Evolutionary conservation across 2,329 filamentous ascomycete genomes (phyloP).

Genomic region (Zasmidium angulare): DNA sequence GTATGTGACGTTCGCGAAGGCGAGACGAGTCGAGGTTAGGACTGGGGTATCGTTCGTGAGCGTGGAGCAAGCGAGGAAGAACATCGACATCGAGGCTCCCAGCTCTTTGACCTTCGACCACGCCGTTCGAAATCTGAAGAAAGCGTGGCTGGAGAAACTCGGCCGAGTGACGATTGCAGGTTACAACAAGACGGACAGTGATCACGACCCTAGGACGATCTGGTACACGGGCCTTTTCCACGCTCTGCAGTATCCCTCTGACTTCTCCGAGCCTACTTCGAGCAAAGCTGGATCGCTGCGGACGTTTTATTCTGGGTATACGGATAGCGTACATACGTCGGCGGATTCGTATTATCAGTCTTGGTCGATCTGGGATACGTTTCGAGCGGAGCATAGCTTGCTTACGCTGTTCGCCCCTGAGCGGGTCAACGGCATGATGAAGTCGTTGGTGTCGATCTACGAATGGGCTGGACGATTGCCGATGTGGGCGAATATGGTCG

Average conservation of each 20-base stretch:
- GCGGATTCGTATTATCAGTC: slow-evolving; percentile 52
- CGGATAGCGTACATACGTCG: slow-evolving; percentile 43
- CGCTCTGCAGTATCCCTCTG: slow-evolving; percentile 49
- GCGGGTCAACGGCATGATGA: slow-evolving; percentile 50
- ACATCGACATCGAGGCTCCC: slow-evolving; percentile 47
- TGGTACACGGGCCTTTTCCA: slow-evolving; percentile 51
- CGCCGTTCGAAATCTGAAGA: slow-evolving; percentile 43
- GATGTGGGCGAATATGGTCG: slow-evolving; percentile 52
- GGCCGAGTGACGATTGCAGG: slow-evolving; percentile 46
- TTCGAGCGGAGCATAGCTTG: slow-evolving; percentile 49
- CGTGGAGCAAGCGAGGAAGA: slow-evolving; percentile 47
- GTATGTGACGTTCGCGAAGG: slow-evolving; percentile 41
- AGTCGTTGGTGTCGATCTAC: slow-evolving; percentile 47
- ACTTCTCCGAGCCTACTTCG: slow-evolving; percentile 47
- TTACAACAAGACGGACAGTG: slow-evolving; percentile 41
- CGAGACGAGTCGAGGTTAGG: slow-evolving; percentile 43
- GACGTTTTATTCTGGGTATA: slow-evolving; percentile 50
- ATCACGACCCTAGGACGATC: slow-evolving; percentile 46
- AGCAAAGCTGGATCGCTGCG: slow-evolving; percentile 22
- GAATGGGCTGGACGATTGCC: slow-evolving; percentile 49
- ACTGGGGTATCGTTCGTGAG: slow-evolving; percentile 51
- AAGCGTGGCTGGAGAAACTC: slow-evolving; percentile 48
- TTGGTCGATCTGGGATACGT: slow-evolving; percentile 54
- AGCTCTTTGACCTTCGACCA: slow-evolving; percentile 39
- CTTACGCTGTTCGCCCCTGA: slow-evolving; percentile 49